Evolutionary conservation across 441 rosid species (phyloP), one percentile per base, ranked within the genome.

Genomic region (Biscutella laevigata): DNA sequence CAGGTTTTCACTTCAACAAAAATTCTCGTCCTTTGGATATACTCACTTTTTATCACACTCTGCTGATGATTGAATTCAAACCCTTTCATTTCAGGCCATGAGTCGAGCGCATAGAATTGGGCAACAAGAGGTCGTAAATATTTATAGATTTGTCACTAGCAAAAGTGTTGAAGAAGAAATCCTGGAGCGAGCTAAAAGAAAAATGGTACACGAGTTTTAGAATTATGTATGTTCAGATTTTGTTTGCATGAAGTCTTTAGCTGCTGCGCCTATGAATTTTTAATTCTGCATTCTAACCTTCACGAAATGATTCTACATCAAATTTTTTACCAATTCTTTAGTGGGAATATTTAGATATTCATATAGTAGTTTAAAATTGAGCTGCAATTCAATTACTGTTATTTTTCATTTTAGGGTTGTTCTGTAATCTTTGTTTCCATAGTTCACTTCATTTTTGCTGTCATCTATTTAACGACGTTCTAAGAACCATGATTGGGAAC

Each of bases 21-120:
- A 20, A 21, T 27, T 24, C 20, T 49, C 13, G 50, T 60, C 20
- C 24, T 53, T 20, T 51, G 47, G 39, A 19, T 53, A 53, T 27
- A 50, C 7, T 57, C 11, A 27, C 52, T 36, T 4, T 6, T 44
- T 19, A 39, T 59, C 47, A 49, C 36, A 14, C 20, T 17, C n/a
- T 39, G 52, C 32, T 37, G 49, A 59, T 45, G 27, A 17, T 47
- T 14, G 7, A 41, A 45, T 65, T 16, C 53, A 25, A 33, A 36
- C 26, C 30, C 19, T 34, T 57, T 47, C 73, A 49, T 70, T 46
- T 64, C 72, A 94, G 99, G 99, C 99, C 48, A 90, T 94, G 98
- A 94, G 99, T 57, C 90, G 98, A 81, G 99, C 99, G 56, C 98
- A 94, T 61, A 80, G 99, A 76, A 94, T 94, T 70, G 99, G 99